These are phyloP conservation scores for Maudiozyma bulderi DNA, from an alignment of 805 yeast species.

Conservation along the genomic window DNA sequence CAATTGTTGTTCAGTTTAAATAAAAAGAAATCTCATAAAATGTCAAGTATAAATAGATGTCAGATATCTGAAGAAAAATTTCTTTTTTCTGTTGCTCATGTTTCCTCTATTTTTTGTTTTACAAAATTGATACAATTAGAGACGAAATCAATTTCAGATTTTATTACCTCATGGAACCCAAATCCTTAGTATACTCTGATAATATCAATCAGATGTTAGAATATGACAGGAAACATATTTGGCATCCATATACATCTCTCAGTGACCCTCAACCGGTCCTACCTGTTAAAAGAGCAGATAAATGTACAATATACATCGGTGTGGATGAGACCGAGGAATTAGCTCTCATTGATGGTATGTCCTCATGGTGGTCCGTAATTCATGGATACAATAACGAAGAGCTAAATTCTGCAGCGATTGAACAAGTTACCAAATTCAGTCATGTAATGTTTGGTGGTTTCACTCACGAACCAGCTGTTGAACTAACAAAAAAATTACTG, in stretches of 20 bases:
- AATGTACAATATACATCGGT: slow-evolving; percentile 14
- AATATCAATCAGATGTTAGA: slow-evolving; percentile 6
- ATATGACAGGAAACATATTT: slow-evolving; percentile 21
- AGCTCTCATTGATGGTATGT: slow-evolving; percentile 24
- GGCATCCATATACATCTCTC: slow-evolving; percentile 29
- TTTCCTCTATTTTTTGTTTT: too few species aligned
- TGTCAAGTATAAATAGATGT: not conserved
- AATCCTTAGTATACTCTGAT: not conserved
- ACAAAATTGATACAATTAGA: too few species aligned
- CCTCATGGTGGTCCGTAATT: slow-evolving; percentile 29
- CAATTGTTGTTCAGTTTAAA: too few species aligned
- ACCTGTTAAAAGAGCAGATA: slow-evolving; percentile 19
- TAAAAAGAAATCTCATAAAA: not conserved
- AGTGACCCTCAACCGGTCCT: slow-evolving; percentile 16
- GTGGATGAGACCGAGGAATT: slow-evolving; percentile 6
- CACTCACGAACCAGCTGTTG: slow-evolving; percentile 26
- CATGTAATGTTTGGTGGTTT: slow-evolving; percentile 25
- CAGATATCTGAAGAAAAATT: too few species aligned
- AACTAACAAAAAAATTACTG: slow-evolving; percentile 24
- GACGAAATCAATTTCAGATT: not conserved
- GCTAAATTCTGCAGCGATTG: slow-evolving; percentile 24
- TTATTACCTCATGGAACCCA: not conserved
- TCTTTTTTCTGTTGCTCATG: too few species aligned
- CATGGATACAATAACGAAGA: slow-evolving; percentile 26
- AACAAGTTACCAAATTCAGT: slow-evolving; percentile 26